Percentiles rank a stretch among this genome's conserved stretches.
Evolutionary conservation across 2,329 filamentous ascomycete species (phyloP).

Genomic region (Aspergillus intermedius): DNA sequence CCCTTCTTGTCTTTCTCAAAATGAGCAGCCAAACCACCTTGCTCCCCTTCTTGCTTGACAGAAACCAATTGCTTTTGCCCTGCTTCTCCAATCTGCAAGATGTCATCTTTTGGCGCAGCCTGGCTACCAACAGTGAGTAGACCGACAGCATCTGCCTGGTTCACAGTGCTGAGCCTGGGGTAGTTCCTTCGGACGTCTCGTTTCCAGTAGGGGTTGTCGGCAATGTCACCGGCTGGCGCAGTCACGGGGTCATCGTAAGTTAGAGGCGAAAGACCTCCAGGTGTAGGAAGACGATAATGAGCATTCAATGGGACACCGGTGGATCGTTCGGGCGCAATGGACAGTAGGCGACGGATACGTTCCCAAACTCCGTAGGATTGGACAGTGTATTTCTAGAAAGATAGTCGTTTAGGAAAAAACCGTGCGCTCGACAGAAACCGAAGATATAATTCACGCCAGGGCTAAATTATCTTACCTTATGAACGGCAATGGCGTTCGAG

Average conservation of each 20-base stretch:
- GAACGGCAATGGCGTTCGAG: slow-evolving; percentile 30
- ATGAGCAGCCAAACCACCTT: slow-evolving; percentile 63
- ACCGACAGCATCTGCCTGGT: slow-evolving; percentile 76
- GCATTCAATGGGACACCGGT: slow-evolving; percentile 89
- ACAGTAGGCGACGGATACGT: slow-evolving; percentile 66
- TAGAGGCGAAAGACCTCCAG: slow-evolving; percentile 63
- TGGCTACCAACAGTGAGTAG: slow-evolving; percentile 80
- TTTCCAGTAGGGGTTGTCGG: slow-evolving; percentile 95
- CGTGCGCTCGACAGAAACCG: neutral
- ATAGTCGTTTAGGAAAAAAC: neutral
- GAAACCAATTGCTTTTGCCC: slow-evolving; percentile 69
- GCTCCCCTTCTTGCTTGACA: slow-evolving; percentile 67
- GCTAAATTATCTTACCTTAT: slow-evolving; percentile 24
- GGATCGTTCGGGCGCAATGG: slow-evolving; percentile 81
- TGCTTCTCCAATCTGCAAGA: slow-evolving; percentile 64
- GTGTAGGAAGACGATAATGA: slow-evolving; percentile 81
- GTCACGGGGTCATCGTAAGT: slow-evolving; percentile 78
- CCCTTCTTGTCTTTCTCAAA: slow-evolving; percentile 60
- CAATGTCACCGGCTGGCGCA: slow-evolving; percentile 75
- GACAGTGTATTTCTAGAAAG: slow-evolving; percentile 81
- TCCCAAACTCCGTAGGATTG: slow-evolving; percentile 89
- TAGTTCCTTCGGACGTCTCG: slow-evolving; percentile 80
- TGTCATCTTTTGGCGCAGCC: slow-evolving; percentile 70
- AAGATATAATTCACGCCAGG: neutral
- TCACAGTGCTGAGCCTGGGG: slow-evolving; percentile 70